A percentile compares a stretch with the other conserved stretches of the same genome.
Conservation (phyloP, 192 early-diverging fungal species). For the Coemansia sp. region DNA sequence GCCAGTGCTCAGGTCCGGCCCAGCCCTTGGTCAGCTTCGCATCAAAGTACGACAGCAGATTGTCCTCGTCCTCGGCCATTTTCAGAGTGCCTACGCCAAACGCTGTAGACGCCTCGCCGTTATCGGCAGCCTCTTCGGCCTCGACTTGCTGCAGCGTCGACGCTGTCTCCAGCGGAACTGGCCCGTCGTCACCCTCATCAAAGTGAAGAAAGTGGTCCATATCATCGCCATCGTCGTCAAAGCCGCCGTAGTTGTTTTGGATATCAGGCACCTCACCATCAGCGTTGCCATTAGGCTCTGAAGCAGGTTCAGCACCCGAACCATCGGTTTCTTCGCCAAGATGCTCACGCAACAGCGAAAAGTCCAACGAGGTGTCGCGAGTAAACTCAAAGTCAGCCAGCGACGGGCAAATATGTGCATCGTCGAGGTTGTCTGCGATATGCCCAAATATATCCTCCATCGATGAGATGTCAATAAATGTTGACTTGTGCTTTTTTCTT, state of each 20-base stretch:
- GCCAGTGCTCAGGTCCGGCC: constrained; percentile 96
- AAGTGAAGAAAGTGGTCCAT: constrained; percentile 43
- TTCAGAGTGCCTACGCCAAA: constrained; percentile 29
- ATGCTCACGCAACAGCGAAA: constrained; percentile 57
- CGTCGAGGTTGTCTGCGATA: constrained; percentile 35
- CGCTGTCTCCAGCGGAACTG: constrained; percentile 37
- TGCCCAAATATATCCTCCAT: constrained; percentile 34
- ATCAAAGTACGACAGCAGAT: constrained; percentile 88
- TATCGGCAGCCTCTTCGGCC: constrained; percentile 27
- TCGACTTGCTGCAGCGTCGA: constrained; percentile 41
- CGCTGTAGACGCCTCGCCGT: constrained; percentile 11
- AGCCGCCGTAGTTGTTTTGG: constrained; percentile 30
- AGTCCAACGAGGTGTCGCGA: constrained; percentile 59
- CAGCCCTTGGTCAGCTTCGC: constrained; percentile 74
- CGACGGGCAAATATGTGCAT: constrained; percentile 66
- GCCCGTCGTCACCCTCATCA: constrained; percentile 47
- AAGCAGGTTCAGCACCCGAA: constrained; percentile 11
- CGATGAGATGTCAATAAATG: constrained; percentile 37
- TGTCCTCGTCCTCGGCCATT: constrained; percentile 58
- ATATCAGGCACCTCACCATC: constrained; percentile 20
- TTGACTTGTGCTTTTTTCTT: constrained; percentile 26
- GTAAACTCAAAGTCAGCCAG: constrained; percentile 70
- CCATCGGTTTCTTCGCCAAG: constrained; percentile 52
- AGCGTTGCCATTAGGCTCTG: constrained; percentile 17
- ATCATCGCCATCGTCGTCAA: constrained; percentile 46